Evolutionary conservation across 2,329 filamentous ascomycete species (phyloP), one percentile per base, ranked within the genome.

Genomic region (Alternaria viburni): DNA sequence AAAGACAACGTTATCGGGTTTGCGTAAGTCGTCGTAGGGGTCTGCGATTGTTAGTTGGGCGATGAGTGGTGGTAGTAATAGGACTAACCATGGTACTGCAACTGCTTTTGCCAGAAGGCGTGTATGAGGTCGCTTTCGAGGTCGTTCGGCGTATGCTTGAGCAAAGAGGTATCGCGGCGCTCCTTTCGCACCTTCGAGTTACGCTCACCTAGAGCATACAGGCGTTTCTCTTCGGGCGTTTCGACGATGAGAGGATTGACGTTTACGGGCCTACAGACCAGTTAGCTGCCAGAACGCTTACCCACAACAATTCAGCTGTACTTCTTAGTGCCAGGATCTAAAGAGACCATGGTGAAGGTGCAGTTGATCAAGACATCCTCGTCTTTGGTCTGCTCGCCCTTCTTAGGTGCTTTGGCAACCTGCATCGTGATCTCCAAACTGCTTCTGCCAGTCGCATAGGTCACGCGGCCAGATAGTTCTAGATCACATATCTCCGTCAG

Each of bases 401-500:
- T 81, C 30, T 84, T 81, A 1, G 89, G 86, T 0, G 87, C 90
- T 73, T 90, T 91, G 8, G 90, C 89, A 17, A 93, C 90, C 74
- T 91, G 89, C 68, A 91, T 86, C 0, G 90, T 91, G 9, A 93
- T 89, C 70, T 93, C 91, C 79, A 92, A 87, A 74, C 89, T 92
- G 63, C 88, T 91, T 61, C 90, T 81, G 0, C 91, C 91, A 1
- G 91, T 90, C 0, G 91, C 90, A 74, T 92, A 93, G 0, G 91
- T 89, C 19, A 90, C 88, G 65, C 87, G 84, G 5, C 88, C 88
- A 61, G 89, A 91, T 43, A 93, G 86, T 73, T 93, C 89, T 10
- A 94, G 86, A 76, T 94, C 91, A 68, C 91, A 93, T 57, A 94
- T 92, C 72, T 93, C 90, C 41, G 88, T 90, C 23, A 93, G 82